Evolutionary conservation across 2,329 filamentous ascomycete genomes (phyloP), one percentile per base, ranked within the genome.

Genomic region (Penicillium sp.): DNA sequence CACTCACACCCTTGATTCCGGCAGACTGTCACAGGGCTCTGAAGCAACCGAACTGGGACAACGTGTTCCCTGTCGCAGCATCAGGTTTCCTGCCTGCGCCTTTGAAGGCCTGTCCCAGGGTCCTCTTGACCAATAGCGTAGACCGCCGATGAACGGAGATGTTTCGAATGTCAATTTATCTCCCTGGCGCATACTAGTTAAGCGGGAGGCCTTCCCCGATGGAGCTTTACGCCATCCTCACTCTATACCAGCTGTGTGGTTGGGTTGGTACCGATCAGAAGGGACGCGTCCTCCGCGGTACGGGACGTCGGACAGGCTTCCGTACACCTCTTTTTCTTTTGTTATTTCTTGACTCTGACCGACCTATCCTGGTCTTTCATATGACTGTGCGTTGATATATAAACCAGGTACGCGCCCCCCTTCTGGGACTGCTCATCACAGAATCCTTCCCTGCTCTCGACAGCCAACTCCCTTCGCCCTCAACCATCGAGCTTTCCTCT

Each of bases 41-140:
- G 52, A 45, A 44, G 35, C 31, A n/a, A 50, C 50, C 26, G 9
- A 38, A 38, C 23, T 48, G 46, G 48, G 23, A 50, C 51, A 47
- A 49, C 59, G 59, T 61, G 59, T 61, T 53, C 38, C 26, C 50
- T 57, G 38, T 23, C 49, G 53, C 53, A 45, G 41, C 47, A 61
- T 31, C 53, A 45, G 53, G 38, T 23, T 53, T 50, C 49, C 48
- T 56, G 26, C 47, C 58, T 57, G 46, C 59, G 46, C 51, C 53
- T 48, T 41, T 50, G 41, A 29, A 21, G 35, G 45, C 38, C 31
- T 30, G 13, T 60, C 26, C 17, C 26, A 38, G 26, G 9, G 41
- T 7, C 19, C 50, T 47, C 38, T 41, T 31, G n/a, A 26, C 59
- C 59, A 57, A 56, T 61, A 46, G 29, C 44, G 46, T 49, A 41